Evolutionary conservation across 2,329 filamentous ascomycete genomes (phyloP).

Genomic region (Xylaria sp.): DNA sequence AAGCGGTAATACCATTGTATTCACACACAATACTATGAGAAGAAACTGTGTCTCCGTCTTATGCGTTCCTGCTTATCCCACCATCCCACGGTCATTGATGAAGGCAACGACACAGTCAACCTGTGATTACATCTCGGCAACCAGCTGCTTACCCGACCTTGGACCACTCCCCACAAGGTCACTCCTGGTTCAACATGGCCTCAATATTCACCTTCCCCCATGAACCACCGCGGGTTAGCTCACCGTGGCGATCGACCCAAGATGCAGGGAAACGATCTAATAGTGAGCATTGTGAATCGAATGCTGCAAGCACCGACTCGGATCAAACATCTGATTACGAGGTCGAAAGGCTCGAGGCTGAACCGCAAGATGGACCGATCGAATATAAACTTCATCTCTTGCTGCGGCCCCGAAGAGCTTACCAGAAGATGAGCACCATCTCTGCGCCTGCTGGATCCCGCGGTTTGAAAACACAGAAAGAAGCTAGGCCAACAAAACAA

Average conservation of each 20-base stretch:
- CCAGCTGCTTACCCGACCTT: background rate
- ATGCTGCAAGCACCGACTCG: slow-evolving; percentile 29
- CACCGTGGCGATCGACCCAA: slow-evolving; percentile 72
- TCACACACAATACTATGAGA: slow-evolving; percentile 20
- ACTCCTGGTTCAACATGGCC: slow-evolving; percentile 54
- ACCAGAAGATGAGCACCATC: slow-evolving; percentile 64
- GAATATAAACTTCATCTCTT: slow-evolving; percentile 96
- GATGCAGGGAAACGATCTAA: slow-evolving; percentile 36
- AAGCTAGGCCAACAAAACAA: slow-evolving; percentile 28
- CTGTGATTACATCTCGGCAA: background rate
- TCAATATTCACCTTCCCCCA: slow-evolving; percentile 95
- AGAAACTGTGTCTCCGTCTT: background rate
- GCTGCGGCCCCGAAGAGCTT: slow-evolving; percentile 69
- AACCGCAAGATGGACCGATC: slow-evolving; percentile 88
- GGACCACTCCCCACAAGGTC: background rate
- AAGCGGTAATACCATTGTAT: slow-evolving; percentile 12
- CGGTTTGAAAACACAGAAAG: slow-evolving; percentile 27
- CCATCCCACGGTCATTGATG: background rate
- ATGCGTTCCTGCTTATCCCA: background rate
- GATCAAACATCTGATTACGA: slow-evolving; percentile 33
- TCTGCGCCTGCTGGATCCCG: slow-evolving; percentile 30
- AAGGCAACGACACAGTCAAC: background rate
- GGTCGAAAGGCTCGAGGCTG: slow-evolving; percentile 69
- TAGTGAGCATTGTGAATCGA: slow-evolving; percentile 31
- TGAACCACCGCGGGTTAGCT: slow-evolving; percentile 79